A percentile compares a stretch with the other conserved stretches of the same genome.
Evolutionary conservation across 192 early-diverging fungal species (phyloP).

Genomic region (Rhizophagus clarus): DNA sequence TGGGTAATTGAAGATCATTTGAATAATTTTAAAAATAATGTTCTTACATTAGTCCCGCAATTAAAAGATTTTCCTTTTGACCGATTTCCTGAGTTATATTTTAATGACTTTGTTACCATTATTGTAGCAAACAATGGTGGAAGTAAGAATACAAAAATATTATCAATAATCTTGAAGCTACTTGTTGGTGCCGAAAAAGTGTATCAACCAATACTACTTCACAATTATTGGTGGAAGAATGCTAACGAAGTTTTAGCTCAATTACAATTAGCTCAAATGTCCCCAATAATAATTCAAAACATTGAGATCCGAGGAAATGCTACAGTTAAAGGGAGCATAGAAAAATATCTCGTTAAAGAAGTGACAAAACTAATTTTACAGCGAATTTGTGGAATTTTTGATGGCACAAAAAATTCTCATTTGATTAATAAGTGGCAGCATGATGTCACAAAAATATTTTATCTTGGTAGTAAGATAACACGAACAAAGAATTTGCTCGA

Average conservation of each 20-base stretch:
- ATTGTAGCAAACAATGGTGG: too few species aligned
- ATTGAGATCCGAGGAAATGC: too few species aligned
- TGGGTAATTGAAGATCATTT: too few species aligned
- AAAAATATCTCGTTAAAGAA: not conserved
- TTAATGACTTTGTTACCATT: too few species aligned
- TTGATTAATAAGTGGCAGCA: not conserved
- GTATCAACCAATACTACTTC: constrained; percentile 8
- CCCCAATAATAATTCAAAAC: not conserved
- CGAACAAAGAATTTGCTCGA: not conserved
- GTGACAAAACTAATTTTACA: not conserved
- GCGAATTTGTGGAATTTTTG: not conserved
- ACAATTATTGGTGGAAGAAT: constrained; percentile 29
- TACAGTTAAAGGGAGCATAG: not conserved
- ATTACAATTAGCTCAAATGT: not conserved
- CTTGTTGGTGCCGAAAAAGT: not conserved
- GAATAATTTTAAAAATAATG: too few species aligned
- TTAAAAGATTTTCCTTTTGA: too few species aligned
- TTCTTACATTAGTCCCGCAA: too few species aligned
- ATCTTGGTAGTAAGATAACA: not conserved
- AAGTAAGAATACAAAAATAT: too few species aligned
- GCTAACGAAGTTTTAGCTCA: not conserved
- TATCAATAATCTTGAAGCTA: too few species aligned
- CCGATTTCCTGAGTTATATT: too few species aligned
- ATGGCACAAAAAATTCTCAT: not conserved
- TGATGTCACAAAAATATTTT: constrained; percentile 4